phyloP scores from a whole-genome alignment of 768 basidiomycete species.

The Amanita muscaria region DNA sequence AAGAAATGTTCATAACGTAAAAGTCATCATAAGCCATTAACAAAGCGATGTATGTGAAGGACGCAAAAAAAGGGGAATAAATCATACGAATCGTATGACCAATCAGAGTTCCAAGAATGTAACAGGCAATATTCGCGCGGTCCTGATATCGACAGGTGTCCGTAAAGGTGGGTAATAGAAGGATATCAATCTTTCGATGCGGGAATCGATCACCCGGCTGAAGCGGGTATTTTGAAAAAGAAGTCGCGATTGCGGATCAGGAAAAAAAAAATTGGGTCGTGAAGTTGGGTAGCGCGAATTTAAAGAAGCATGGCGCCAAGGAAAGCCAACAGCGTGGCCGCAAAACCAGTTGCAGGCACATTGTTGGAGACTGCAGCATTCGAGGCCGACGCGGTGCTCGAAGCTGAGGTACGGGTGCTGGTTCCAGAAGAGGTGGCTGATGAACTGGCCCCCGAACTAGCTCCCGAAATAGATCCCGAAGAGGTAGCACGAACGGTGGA shows the following conservation, averaged over 20 bases:
- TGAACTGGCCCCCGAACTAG: not conserved
- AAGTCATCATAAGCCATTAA: not conserved
- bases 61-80: not conserved
- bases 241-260: not conserved
- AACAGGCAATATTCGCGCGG: not conserved
- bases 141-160: not conserved
- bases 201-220: no score
- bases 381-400: not conserved
- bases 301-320: not conserved
- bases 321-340: not conserved
- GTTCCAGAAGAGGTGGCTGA: not conserved
- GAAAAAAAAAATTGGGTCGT: not conserved
- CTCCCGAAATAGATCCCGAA: no score
- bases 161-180: no score
- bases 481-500: not conserved
- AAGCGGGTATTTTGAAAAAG: not conserved
- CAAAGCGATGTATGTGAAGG: not conserved
- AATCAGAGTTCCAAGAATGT: not conserved
- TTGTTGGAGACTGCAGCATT: constrained; percentile 2
- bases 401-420: not conserved
- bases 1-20: not conserved
- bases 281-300: constrained; percentile 2
- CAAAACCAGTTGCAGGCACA: not conserved
- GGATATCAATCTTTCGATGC: no score
- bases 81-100: not conserved